Conservation (phyloP, 176 grass and related monocot species). For the Raddia guianensis region DNA sequence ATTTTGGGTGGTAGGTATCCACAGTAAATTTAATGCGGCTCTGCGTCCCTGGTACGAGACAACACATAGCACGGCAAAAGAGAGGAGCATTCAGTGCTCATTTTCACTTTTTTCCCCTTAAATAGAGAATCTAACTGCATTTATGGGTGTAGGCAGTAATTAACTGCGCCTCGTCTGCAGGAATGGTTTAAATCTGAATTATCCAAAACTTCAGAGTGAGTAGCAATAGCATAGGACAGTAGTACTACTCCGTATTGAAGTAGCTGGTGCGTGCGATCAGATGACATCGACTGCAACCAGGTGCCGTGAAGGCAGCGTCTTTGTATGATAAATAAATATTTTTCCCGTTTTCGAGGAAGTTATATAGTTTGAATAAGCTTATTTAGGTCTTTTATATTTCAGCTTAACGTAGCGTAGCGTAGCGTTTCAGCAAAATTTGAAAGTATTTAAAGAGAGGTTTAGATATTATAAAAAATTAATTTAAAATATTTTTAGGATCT, state of each 20-base stretch:
- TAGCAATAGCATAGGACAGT: no score
- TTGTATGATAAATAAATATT: no score
- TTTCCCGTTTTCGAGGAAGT: no score
- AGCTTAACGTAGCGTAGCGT: no score
- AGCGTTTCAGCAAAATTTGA: no score
- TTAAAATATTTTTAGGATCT: no score
- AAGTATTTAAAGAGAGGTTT: no score
- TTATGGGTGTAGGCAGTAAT: background rate
- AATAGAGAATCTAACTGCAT: background rate
- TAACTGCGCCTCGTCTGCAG: background rate
- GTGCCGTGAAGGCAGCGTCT: background rate
- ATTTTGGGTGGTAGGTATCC: no score
- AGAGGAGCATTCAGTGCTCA: constrained; percentile 40
- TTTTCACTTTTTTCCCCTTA: no score
- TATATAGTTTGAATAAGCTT: no score
- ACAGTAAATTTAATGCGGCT: background rate
- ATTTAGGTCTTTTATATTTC: no score
- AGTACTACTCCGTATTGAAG: background rate
- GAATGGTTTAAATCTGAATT: background rate
- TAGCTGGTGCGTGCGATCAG: background rate
- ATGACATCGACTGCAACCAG: background rate
- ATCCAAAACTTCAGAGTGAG: background rate
- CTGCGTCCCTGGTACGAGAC: background rate
- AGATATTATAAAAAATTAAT: no score
- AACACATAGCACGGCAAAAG: constrained; percentile 33